Base-by-base conservation (phyloP, 768 basidiomycete genomes). In the Pleurotus platypus region DNA sequence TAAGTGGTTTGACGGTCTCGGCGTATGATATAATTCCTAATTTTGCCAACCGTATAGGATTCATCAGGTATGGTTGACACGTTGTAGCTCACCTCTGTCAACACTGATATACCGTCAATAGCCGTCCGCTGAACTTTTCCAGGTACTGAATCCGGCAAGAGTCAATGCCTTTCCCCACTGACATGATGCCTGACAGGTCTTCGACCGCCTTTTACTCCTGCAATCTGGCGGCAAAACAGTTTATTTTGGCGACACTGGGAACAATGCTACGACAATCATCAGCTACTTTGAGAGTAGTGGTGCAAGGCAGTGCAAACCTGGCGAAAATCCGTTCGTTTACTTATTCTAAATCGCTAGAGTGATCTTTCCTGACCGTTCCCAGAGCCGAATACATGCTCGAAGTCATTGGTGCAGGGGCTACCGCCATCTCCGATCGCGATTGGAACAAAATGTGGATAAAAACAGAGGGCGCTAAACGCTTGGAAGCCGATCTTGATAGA, bases 71-170 rank as follows among this genome's bases (percentile, higher is more conserved):
- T 24, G 55, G 13, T 26, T 22, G 42, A 45, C 6, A 45, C 15
- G n/a, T n/a, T 18, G 12, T 27, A 39, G 50, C 27, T 37, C 2
- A 4, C 39, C 26, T 18, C 35, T 5, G 38, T 20, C 38, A 27
- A 46, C 11, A 8, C 18, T 35, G 30, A 35, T 35, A 2, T 35
- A 58, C 8, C 26, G 24, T 30, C 38, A 56, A 43, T 78, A 90
- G 75, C 92, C 92, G 39, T 92, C 91, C 22, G 89, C 89, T 2
- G 84, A 92, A 64, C 73, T 94, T 20, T 94, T 94, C 75, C 83
- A 90, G 63, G 75, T 74, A 40, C 8, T 53, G 13, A 48, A 16
- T 27, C 30, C 30, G 30, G 1, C 30, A 6, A 11, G 2, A 9
- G 7, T 2, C 7, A 9, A 30, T 30, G 24, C 24, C 30, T 30